A percentile compares a stretch with the other conserved stretches of the same genome.
phyloP scores from a whole-genome alignment of 2,329 filamentous ascomycete genomes.

The Calonectria pseudoturangicola region DNA sequence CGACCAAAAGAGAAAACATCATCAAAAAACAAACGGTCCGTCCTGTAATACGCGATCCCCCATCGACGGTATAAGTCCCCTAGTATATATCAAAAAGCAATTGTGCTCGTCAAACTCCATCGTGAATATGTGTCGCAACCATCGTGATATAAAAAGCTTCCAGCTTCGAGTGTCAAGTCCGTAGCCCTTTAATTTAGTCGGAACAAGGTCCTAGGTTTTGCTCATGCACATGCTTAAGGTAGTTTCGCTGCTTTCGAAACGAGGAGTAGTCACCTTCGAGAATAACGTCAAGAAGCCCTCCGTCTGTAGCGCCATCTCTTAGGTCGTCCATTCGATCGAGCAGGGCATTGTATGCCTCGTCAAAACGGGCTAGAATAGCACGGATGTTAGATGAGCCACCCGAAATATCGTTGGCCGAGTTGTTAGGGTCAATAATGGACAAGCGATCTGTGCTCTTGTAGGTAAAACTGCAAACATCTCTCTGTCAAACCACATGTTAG shows the following conservation, averaged over 20 bases:
- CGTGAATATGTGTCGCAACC: slow-evolving; percentile 34
- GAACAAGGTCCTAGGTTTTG: slow-evolving; percentile 60
- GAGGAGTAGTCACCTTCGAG: slow-evolving; percentile 86
- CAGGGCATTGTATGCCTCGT: slow-evolving; percentile 76
- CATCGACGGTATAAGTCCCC: slow-evolving; percentile 28
- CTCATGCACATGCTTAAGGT: slow-evolving; percentile 72
- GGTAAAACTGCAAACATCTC: slow-evolving; percentile 65
- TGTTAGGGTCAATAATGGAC: slow-evolving; percentile 95
- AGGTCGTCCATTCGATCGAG: slow-evolving; percentile 75
- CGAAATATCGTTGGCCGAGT: slow-evolving; percentile 89
- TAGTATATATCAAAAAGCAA: slow-evolving; percentile 36
- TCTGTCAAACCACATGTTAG: slow-evolving; percentile 57
- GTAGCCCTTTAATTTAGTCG: slow-evolving; percentile 51
- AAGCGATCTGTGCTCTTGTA: slow-evolving; percentile 81
- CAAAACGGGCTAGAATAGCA: slow-evolving; percentile 82
- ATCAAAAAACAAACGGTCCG: slow-evolving; percentile 7
- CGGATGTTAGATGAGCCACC: slow-evolving; percentile 85
- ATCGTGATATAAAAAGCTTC: slow-evolving; percentile 1
- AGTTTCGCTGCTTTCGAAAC: slow-evolving; percentile 81
- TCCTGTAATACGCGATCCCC: background rate
- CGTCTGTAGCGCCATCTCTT: slow-evolving; percentile 54
- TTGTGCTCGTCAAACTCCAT: slow-evolving; percentile 45
- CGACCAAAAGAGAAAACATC: slow-evolving; percentile 27
- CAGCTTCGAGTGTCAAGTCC: background rate
- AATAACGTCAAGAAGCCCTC: slow-evolving; percentile 79